A percentile compares a stretch with the other conserved stretches of the same genome.
phyloP scores from a whole-genome alignment of 2,329 filamentous ascomycete species.

The Biscogniauxia mediterranea region DNA sequence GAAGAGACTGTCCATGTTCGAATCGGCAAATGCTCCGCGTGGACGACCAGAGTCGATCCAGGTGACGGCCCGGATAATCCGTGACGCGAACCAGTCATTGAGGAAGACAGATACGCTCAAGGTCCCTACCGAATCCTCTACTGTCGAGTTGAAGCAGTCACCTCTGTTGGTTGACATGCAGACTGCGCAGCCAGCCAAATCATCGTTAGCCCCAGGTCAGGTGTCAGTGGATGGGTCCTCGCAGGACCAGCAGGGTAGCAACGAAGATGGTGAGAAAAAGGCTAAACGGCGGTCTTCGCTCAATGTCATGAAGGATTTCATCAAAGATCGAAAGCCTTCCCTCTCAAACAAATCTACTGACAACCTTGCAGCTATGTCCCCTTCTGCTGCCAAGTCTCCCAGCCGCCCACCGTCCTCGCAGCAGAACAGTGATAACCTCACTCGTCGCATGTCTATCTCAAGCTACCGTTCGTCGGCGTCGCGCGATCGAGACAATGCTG shows the following conservation, averaged over 20 bases:
- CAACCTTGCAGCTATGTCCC: conserved; percentile 32
- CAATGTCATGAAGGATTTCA: conserved; percentile 58
- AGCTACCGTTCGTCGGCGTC: conserved; percentile 55
- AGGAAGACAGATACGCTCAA: conserved; percentile 40
- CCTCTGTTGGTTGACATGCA: conserved; percentile 59
- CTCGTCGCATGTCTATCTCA: conserved; percentile 63
- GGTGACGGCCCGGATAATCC: conserved; percentile 80
- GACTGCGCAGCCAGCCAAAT: conserved; percentile 34
- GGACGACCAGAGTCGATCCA: conserved; percentile 74
- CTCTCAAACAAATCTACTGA: conserved; percentile 49
- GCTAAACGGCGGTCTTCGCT: conserved; percentile 55
- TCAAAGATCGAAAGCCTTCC: conserved; percentile 57
- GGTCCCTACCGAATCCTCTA: conserved; percentile 44
- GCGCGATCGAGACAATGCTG: conserved; percentile 39
- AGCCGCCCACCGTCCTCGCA: conserved; percentile 48
- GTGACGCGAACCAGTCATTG: conserved; percentile 53
- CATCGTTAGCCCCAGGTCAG: conserved; percentile 28
- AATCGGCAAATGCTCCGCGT: conserved; percentile 41
- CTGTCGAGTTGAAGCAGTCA: conserved; percentile 57
- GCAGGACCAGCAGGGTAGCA: conserved; percentile 45
- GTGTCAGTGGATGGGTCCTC: conserved; percentile 26
- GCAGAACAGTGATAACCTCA: conserved; percentile 46
- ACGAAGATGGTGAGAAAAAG: conserved; percentile 37
- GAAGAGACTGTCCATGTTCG: conserved; percentile 56
- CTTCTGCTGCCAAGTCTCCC: conserved; percentile 40